phyloP scores from a whole-genome alignment of 2,329 filamentous ascomycete genomes.

The Hortaea werneckii region DNA sequence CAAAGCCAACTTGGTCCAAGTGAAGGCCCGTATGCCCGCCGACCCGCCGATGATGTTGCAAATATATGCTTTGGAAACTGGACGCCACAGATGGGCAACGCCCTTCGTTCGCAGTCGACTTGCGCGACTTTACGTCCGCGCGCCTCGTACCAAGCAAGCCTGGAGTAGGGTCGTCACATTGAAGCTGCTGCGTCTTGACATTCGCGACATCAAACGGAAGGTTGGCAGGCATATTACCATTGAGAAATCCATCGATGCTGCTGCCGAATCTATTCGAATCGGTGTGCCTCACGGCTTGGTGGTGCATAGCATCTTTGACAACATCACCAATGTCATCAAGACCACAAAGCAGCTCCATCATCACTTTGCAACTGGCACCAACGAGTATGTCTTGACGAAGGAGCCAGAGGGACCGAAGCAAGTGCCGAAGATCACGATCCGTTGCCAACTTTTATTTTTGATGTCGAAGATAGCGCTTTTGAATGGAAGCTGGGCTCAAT shows the following conservation, averaged over 20 bases:
- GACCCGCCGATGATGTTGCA: slow-evolving; percentile 91
- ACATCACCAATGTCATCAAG: slow-evolving; percentile 78
- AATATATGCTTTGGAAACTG: slow-evolving; percentile 69
- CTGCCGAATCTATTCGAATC: slow-evolving; percentile 74
- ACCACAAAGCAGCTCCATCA: slow-evolving; percentile 85
- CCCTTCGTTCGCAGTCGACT: slow-evolving; percentile 72
- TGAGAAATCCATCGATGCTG: slow-evolving; percentile 75
- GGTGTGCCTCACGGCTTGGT: slow-evolving; percentile 87
- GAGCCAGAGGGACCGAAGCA: slow-evolving; percentile 74
- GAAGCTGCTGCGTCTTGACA: slow-evolving; percentile 69
- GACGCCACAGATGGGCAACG: slow-evolving; percentile 75
- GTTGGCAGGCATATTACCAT: slow-evolving; percentile 44
- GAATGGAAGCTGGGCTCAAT: slow-evolving; percentile 96
- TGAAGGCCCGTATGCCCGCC: slow-evolving; percentile 79
- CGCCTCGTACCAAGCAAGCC: slow-evolving; percentile 67
- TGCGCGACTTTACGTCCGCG: slow-evolving; percentile 75
- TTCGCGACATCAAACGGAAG: slow-evolving; percentile 66
- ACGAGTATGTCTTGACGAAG: slow-evolving; percentile 82
- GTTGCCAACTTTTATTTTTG: slow-evolving; percentile 77
- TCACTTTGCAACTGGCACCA: slow-evolving; percentile 75
- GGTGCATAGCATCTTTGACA: slow-evolving; percentile 86
- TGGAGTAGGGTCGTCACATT: slow-evolving; percentile 84
- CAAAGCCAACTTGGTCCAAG: slow-evolving; percentile 68
- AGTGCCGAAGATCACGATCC: slow-evolving; percentile 75
- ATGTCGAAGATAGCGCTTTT: slow-evolving; percentile 90